phyloP scores from a whole-genome alignment of 1,284 basidiomycete species.

The Anthracocystis setariae region DNA sequence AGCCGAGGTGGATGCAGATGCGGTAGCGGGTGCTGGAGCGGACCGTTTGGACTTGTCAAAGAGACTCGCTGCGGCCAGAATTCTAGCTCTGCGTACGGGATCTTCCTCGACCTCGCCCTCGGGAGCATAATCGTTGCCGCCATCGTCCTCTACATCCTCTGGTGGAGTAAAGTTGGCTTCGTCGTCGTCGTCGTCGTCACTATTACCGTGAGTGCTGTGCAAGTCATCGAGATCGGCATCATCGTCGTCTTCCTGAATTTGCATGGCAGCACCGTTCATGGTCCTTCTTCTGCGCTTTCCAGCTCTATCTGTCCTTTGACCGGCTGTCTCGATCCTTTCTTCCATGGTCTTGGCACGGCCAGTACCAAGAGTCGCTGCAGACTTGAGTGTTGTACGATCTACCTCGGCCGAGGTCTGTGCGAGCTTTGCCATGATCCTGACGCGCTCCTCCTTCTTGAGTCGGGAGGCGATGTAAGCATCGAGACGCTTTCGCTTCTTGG shows the following conservation, averaged over 20 bases:
- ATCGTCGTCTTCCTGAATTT: slow-evolving; percentile 57
- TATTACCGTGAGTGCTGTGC: slow-evolving; percentile 2
- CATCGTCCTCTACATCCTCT: slow-evolving; percentile 40
- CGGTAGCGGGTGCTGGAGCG: slow-evolving; percentile 4
- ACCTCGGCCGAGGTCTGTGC: slow-evolving; percentile 60
- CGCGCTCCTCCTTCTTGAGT: slow-evolving; percentile 66
- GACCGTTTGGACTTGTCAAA: slow-evolving; percentile 34
- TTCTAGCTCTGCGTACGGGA: slow-evolving; percentile 41
- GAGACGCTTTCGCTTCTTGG: slow-evolving; percentile 67
- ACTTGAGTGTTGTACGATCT: slow-evolving; percentile 59
- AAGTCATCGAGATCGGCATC: slow-evolving; percentile 49
- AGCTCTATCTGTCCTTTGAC: slow-evolving; percentile 28
- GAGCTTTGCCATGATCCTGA: slow-evolving; percentile 61
- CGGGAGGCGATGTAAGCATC: slow-evolving; percentile 67
- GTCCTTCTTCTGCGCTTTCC: slow-evolving; percentile 23
- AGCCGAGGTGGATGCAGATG: slow-evolving; percentile 6
- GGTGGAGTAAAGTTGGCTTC: slow-evolving; percentile 30
- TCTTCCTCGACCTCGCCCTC: slow-evolving; percentile 49
- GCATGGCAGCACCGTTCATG: slow-evolving; percentile 44
- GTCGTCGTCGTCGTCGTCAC: slow-evolving; percentile 20
- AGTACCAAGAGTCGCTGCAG: slow-evolving; percentile 63
- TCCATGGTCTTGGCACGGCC: slow-evolving; percentile 54
- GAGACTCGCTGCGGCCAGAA: slow-evolving; percentile 44
- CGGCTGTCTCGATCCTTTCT: slow-evolving; percentile 55
- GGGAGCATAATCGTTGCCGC: slow-evolving; percentile 29